phyloP scores from a whole-genome alignment of 2,329 filamentous ascomycete genomes.

The Macrophomina phaseolina region DNA sequence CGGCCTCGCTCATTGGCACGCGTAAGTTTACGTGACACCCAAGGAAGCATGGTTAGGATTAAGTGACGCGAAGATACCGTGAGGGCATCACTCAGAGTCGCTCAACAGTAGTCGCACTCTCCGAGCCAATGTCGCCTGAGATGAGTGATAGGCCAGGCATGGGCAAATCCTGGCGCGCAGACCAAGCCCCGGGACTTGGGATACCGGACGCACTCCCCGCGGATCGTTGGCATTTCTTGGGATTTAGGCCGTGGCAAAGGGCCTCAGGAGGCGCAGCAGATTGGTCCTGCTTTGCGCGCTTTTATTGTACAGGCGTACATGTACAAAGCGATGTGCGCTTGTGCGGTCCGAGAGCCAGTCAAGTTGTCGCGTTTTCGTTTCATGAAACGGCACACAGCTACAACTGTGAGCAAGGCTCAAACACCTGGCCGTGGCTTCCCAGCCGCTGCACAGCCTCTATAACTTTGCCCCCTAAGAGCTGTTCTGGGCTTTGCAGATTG shows the following conservation, averaged over 20 bases:
- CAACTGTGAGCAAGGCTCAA: background rate
- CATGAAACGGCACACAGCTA: constrained; percentile 19
- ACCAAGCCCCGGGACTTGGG: background rate
- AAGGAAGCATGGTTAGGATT: background rate
- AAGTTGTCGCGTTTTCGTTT: background rate
- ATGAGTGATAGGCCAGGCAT: background rate
- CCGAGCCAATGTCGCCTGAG: background rate
- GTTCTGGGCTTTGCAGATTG: background rate
- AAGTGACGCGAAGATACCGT: background rate
- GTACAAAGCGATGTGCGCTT: constrained; percentile 1
- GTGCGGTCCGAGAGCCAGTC: constrained; percentile 2
- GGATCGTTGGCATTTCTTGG: background rate
- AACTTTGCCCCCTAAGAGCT: background rate
- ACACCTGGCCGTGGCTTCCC: background rate
- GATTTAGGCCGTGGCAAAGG: background rate
- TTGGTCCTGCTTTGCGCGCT: constrained; percentile 8
- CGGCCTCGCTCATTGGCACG: no score
- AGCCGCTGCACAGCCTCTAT: background rate
- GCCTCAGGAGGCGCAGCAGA: background rate
- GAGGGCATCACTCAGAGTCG: background rate
- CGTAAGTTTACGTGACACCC: background rate
- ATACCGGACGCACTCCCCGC: background rate
- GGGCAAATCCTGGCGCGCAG: background rate
- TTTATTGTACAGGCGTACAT: background rate
- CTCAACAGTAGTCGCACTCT: background rate